phyloP scores from a whole-genome alignment of 2,329 filamentous ascomycete genomes.

The Sporothrix globosa region DNA sequence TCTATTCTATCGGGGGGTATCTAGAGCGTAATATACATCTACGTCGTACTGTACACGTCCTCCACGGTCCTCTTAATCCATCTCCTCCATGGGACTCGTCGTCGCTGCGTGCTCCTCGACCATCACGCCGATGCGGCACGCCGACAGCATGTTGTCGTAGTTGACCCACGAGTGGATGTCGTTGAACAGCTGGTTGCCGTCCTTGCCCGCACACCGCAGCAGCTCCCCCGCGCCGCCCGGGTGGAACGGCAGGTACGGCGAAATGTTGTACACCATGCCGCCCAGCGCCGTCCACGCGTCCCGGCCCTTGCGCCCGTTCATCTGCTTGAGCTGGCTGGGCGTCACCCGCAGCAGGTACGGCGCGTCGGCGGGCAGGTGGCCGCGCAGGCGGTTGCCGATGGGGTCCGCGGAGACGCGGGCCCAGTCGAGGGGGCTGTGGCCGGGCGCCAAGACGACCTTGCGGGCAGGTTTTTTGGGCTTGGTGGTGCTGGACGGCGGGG shows the following conservation, averaged over 20 bases:
- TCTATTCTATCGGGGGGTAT: slow-evolving; percentile 19
- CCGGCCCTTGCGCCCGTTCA: slow-evolving; percentile 80
- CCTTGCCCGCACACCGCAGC: slow-evolving; percentile 62
- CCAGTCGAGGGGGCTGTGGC: slow-evolving; percentile 96
- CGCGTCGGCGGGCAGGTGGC: slow-evolving; percentile 58
- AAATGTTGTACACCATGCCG: slow-evolving; percentile 92
- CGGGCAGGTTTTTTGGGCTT: slow-evolving; percentile 58
- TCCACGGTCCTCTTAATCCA: slow-evolving; percentile 54
- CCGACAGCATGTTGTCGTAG: slow-evolving; percentile 69
- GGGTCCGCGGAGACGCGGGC: slow-evolving; percentile 71
- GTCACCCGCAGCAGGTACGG: slow-evolving; percentile 74
- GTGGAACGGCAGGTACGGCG: slow-evolving; percentile 86
- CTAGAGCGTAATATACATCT: background rate
- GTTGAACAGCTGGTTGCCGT: slow-evolving; percentile 66
- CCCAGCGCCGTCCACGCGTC: slow-evolving; percentile 91
- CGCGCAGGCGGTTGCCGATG: slow-evolving; percentile 60
- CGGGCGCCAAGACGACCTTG: slow-evolving; percentile 82
- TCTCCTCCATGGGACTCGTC: slow-evolving; percentile 58
- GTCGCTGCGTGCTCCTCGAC: slow-evolving; percentile 56
- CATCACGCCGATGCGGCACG: slow-evolving; percentile 65
- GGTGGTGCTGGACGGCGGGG: slow-evolving; percentile 57
- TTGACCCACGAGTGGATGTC: slow-evolving; percentile 74
- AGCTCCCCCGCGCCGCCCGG: slow-evolving; percentile 82
- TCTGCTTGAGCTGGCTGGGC: slow-evolving; percentile 73
- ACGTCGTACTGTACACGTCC: background rate